A percentile compares a stretch with the other conserved stretches of the same genome.
These are phyloP conservation scores for Phaeosphaeriaceae sp. DNA, from an alignment of 2,329 filamentous ascomycete species.

Conservation along the genomic window DNA sequence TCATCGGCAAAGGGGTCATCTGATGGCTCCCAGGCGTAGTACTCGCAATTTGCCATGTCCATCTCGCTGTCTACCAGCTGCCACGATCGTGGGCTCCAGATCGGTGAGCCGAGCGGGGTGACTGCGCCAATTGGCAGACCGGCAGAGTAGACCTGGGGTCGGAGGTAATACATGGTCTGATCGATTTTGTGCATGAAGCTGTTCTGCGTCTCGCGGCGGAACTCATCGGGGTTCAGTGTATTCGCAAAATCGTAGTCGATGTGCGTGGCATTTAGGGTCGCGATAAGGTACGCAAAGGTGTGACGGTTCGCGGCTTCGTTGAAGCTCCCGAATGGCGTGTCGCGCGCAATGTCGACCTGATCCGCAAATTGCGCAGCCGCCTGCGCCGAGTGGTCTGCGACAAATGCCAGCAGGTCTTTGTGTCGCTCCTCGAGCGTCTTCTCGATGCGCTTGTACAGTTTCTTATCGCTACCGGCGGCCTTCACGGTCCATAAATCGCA, in stretches of 20 bases:
- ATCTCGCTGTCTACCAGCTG: conserved; percentile 92
- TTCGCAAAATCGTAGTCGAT: conserved; percentile 97
- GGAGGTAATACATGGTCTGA: conserved; percentile 82
- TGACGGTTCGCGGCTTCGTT: conserved; percentile 87
- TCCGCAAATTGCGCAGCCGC: conserved; percentile 74
- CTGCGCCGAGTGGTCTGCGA: conserved; percentile 85
- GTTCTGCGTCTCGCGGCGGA: conserved; percentile 82
- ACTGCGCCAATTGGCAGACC: conserved; percentile 56
- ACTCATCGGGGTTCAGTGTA: conserved; percentile 86
- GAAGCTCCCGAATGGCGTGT: conserved; percentile 90
- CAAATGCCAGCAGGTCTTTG: conserved; percentile 84
- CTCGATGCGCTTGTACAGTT: conserved; percentile 95
- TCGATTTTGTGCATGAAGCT: conserved; percentile 88
- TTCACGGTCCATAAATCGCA: conserved; percentile 99
- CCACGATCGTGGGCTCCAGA: conserved; percentile 94
- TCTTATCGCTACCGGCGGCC: conserved; percentile 93
- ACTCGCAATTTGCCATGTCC: conserved; percentile 84
- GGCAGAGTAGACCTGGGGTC: conserved; percentile 63
- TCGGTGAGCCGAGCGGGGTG: conserved; percentile 60
- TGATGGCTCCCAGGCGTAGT: conserved; percentile 88
- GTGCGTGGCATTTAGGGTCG: conserved; percentile 94
- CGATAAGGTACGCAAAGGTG: conserved; percentile 95
- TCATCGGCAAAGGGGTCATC: conserved; percentile 93
- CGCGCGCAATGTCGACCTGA: conserved; percentile 77
- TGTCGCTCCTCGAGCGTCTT: conserved; percentile 90